Evolutionary conservation across 2,329 filamentous ascomycete species (phyloP), one percentile per base, ranked within the genome.

Genomic region (Alternaria alternata): DNA sequence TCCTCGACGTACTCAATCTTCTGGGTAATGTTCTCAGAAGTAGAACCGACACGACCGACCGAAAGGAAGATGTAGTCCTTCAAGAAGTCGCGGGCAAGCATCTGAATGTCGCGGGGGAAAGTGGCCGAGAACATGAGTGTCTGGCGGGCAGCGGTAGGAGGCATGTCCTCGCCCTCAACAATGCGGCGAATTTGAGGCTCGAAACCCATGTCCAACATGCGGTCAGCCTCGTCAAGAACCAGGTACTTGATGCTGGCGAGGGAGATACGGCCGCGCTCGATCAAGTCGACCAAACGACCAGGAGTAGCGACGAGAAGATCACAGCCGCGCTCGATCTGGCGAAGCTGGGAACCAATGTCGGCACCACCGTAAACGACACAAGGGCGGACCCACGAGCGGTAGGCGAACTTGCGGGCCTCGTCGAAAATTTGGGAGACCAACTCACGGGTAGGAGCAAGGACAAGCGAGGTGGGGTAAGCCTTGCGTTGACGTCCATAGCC

Each of bases 141-240:
- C 83, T 99, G 95, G 77, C 95, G 94, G 73, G 87, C 84, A 68
- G 89, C 84, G 62, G 94, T 92, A 54, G 82, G 81, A 59, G 95
- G 95, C 95, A 99, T 99, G 75, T 99, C 95, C 83, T 98, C 95
- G 62, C 93, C 93, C 83, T 98, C 94, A 46, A 99, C 95, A 75
- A 99, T 98, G 75, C 94, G 92, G 76, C 95, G 94, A 78, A 99
- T 99, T 84, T 99, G 95, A 75, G 95, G 95, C 86, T 99, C 95
- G 87, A 99, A 99, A 95, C 95, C 95, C 95, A 99, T 99, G 87
- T 99, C 95, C 87, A 99, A 87, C 95, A 99, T 99, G 81, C 95
- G 95, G 85, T 99, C 95, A 81, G 95, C 95, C 88, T 99, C 95
- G 74, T 99, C 95, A 56, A 99, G 92, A 73, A 99, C 93, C 64